Conservation (phyloP, 1,139 yeast genomes). For the Suhomyces maxii region DNA sequence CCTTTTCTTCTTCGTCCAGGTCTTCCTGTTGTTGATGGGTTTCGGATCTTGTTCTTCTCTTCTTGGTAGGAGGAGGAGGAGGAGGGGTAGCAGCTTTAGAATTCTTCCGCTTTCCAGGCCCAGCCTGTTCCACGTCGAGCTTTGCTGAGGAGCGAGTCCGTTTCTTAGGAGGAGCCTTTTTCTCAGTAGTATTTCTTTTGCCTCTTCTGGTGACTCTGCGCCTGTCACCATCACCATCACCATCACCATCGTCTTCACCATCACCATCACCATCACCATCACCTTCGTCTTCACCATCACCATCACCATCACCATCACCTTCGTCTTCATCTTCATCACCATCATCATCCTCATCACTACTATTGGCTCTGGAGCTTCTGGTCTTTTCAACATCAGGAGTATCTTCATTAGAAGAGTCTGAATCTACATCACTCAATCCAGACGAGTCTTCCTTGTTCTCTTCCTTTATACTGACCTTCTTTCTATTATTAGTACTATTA, state of each 20-base stretch:
- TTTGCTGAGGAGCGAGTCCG: constrained; percentile 30
- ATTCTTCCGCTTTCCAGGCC: constrained; percentile 13
- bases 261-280: constrained; percentile 12
- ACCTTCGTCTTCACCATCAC: constrained; percentile 17
- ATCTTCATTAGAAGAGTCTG: constrained; percentile 7
- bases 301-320: constrained; percentile 1
- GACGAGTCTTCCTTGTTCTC: constrained; percentile 5
- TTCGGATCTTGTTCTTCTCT: constrained; percentile 30
- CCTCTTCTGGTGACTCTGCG: constrained; percentile 5
- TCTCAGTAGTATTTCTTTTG: constrained; percentile 9
- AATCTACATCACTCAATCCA: constrained; percentile 9
- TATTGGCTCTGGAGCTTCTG: constrained; percentile 4
- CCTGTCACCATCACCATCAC: constrained; percentile 2
- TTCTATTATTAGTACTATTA: neutral
- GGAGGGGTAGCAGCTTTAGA: constrained; percentile 14
- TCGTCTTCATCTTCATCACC: constrained; percentile 4
- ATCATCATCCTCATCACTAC: constrained; percentile 2
- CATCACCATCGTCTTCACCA: constrained; percentile 9
- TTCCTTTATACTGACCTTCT: neutral
- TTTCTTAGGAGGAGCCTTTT: constrained; percentile 22
- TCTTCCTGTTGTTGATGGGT: constrained; percentile 17
- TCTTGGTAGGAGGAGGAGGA: constrained; percentile 12
- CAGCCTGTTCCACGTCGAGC: constrained; percentile 18
- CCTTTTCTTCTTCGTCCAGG: constrained; percentile 10
- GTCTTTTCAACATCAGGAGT: neutral